phyloP scores from a whole-genome alignment of 164 flowering plant species.

The Vitis amurensis region DNA sequence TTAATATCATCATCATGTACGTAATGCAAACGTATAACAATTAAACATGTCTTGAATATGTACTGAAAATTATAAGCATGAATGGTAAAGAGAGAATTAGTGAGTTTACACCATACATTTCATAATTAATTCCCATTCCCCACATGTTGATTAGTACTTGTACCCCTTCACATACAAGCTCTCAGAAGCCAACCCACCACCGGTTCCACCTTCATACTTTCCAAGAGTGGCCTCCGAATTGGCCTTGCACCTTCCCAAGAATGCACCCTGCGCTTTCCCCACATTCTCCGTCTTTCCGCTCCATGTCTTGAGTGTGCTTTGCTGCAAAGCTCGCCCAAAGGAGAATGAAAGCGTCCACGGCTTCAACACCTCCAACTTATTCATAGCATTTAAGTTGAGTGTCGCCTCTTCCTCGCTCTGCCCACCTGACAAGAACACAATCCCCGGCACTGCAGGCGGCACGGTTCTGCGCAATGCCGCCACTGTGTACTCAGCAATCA shows the following conservation, averaged over 20 bases:
- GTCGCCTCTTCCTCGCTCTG: slow-evolving; percentile 92
- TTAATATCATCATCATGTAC: too few species aligned
- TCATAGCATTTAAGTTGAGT: slow-evolving; percentile 72
- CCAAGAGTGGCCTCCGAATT: slow-evolving; percentile 86
- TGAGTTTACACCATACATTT: background rate
- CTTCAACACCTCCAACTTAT: slow-evolving; percentile 68
- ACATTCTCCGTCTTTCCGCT: slow-evolving; percentile 76
- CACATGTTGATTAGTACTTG: slow-evolving; percentile 44
- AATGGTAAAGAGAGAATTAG: background rate
- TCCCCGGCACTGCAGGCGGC: slow-evolving; percentile 83
- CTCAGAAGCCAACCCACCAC: slow-evolving; percentile 62
- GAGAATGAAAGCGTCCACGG: slow-evolving; percentile 91
- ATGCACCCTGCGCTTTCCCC: slow-evolving; percentile 54
- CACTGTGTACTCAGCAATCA: slow-evolving; percentile 81
- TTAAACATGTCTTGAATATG: background rate
- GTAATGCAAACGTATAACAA: too few species aligned
- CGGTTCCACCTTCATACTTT: slow-evolving; percentile 50
- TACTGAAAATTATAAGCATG: background rate
- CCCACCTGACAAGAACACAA: slow-evolving; percentile 80
- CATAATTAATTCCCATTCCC: background rate
- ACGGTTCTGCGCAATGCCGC: slow-evolving; percentile 70
- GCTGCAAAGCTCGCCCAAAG: slow-evolving; percentile 80
- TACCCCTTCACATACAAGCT: slow-evolving; percentile 70
- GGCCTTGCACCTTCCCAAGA: slow-evolving; percentile 71
- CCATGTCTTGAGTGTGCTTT: slow-evolving; percentile 86